A percentile compares a stretch with the other conserved stretches of the same genome.
Conservation (phyloP, 2,329 filamentous ascomycete genomes). For the Fusarium piperis region DNA sequence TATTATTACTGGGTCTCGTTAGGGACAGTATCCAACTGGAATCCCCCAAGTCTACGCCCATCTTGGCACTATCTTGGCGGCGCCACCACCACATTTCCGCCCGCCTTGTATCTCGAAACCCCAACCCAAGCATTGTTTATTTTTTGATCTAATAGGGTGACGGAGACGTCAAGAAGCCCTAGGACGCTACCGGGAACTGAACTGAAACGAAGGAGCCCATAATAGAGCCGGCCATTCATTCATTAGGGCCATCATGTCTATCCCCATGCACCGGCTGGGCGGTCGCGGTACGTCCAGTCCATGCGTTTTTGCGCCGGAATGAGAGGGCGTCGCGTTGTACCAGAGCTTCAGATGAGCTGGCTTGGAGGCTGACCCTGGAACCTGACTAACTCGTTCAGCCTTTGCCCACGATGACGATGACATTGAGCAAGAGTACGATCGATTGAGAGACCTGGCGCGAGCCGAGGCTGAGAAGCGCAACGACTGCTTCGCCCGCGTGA, state of each 20-base stretch:
- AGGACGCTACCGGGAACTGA: neutral
- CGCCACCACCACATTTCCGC: constrained; percentile 13
- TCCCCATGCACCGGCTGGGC: constrained; percentile 57
- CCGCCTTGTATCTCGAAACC: neutral
- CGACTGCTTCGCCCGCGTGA: constrained; percentile 78
- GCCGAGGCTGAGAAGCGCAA: constrained; percentile 82
- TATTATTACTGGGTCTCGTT: neutral
- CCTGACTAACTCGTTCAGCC: constrained; percentile 58
- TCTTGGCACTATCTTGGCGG: constrained; percentile 27
- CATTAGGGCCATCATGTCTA: constrained; percentile 44
- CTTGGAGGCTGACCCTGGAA: constrained; percentile 17
- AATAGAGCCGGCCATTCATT: neutral
- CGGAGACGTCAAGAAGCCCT: neutral
- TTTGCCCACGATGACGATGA: constrained; percentile 77
- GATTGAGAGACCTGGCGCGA: constrained; percentile 83
- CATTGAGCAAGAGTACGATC: constrained; percentile 89
- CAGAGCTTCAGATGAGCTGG: constrained; percentile 4
- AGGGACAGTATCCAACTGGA: neutral
- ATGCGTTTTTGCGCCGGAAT: constrained; percentile 25
- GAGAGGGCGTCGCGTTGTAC: constrained; percentile 1
- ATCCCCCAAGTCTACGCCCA: constrained; percentile 3
- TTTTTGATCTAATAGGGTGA: constrained; percentile 1
- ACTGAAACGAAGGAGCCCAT: neutral
- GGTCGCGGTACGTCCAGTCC: constrained; percentile 54
- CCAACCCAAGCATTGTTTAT: neutral